A percentile compares a stretch with the other conserved stretches of the same genome.
These are phyloP conservation scores for Thymus quinquecostatus DNA, from an alignment of 257 asterid genomes.

Conservation along the genomic window DNA sequence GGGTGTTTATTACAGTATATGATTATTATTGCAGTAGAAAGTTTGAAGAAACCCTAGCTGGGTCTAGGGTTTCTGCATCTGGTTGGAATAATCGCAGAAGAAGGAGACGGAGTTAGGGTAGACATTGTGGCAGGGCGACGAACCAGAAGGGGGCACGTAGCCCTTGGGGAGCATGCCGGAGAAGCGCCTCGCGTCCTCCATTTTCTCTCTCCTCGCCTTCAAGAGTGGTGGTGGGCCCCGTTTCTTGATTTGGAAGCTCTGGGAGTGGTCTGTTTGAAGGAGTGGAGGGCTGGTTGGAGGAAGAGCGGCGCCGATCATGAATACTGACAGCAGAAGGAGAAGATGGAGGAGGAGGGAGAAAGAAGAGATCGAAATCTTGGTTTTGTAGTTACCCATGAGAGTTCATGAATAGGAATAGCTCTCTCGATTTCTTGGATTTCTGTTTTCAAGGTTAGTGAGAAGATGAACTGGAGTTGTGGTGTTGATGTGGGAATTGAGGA, in stretches of 20 bases:
- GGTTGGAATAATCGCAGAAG: conserved; percentile 50
- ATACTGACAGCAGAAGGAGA: conserved; percentile 22
- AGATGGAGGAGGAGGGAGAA: conserved; percentile 28
- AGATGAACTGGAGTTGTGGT: not conserved
- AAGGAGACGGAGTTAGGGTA: conserved; percentile 61
- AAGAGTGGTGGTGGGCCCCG: conserved; percentile 22
- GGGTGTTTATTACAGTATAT: too few relatives aligned
- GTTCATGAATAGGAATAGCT: conserved; percentile 7
- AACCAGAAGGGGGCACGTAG: conserved; percentile 79
- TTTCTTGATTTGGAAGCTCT: conserved; percentile 34
- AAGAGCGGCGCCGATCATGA: conserved; percentile 30
- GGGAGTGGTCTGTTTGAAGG: conserved; percentile 18
- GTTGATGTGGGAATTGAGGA: too few relatives aligned
- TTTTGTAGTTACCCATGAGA: conserved; percentile 25
- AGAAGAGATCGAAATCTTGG: conserved; percentile 20
- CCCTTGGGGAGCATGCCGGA: conserved; percentile 84
- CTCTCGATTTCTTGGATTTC: not conserved
- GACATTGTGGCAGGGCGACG: conserved; percentile 73
- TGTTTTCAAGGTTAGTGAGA: not conserved
- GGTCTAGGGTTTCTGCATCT: conserved; percentile 36
- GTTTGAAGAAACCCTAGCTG: not conserved
- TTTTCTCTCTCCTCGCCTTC: conserved; percentile 30
- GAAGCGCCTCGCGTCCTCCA: conserved; percentile 37
- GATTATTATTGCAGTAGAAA: not conserved
- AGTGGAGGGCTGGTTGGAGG: conserved; percentile 4